Evolutionary conservation across 345 rosid genomes (phyloP).

Genomic region (Noccaea caerulescens): DNA sequence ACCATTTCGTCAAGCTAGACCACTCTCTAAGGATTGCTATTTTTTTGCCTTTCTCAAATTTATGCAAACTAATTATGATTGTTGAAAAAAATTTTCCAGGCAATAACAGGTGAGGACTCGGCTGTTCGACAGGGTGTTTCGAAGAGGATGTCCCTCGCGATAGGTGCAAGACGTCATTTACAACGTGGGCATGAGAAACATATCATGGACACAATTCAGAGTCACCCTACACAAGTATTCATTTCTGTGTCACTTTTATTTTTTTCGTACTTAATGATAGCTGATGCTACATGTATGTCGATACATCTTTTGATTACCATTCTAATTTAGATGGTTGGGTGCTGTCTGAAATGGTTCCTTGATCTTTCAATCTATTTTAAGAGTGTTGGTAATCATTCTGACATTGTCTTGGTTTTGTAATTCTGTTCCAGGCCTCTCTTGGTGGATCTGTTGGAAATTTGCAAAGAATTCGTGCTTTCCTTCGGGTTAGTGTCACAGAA

Average conservation of each 20-base stretch:
- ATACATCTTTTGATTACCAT: constrained; percentile 19
- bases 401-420: constrained; percentile 29
- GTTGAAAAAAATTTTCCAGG: constrained; percentile 53
- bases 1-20: not conserved
- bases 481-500: constrained; percentile 70
- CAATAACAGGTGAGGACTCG: constrained; percentile 77
- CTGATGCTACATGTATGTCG: not conserved
- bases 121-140: constrained; percentile 58
- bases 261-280: constrained; percentile 10
- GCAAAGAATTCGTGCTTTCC: constrained; percentile 91
- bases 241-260: constrained; percentile 15
- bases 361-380: constrained; percentile 18
- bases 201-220: constrained; percentile 90
- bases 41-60: constrained; percentile 2
- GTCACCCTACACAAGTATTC: constrained; percentile 90
- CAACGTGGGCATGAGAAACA: constrained; percentile 94
- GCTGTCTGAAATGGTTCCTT: constrained; percentile 20
- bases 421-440: constrained; percentile 78
- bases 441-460: constrained; percentile 98
- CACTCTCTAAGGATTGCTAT: constrained; percentile 26
- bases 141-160: constrained; percentile 74
- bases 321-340: constrained; percentile 20
- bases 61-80: constrained; percentile 29
- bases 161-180: constrained; percentile 91
- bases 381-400: constrained; percentile 27